Conservation (phyloP, 1,139 yeast species). For the Tardiomyces digboiensis region DNA sequence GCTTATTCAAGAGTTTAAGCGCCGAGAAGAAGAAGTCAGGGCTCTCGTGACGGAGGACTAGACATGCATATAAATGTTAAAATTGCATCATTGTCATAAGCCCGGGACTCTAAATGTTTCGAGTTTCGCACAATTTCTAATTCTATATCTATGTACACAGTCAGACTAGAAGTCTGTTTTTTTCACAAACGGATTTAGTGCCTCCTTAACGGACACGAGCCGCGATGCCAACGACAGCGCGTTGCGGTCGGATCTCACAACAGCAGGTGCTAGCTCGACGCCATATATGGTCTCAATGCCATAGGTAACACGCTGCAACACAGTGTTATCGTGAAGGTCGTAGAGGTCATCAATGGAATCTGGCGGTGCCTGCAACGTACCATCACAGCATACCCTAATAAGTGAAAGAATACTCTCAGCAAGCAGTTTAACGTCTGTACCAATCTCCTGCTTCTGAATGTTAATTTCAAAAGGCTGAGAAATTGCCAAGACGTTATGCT, state of each 20-base stretch:
- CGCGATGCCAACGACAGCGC: constrained; percentile 21
- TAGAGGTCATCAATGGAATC: constrained; percentile 16
- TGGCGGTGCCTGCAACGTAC: constrained; percentile 14
- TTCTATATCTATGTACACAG: constrained; percentile 3
- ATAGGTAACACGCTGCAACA: constrained; percentile 21
- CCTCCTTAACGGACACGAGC: constrained; percentile 16
- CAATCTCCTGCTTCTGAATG: constrained; percentile 31
- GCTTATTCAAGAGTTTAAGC: constrained; percentile 12
- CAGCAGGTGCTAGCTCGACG: constrained; percentile 26
- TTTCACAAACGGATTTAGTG: constrained; percentile 19
- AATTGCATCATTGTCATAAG: neutral
- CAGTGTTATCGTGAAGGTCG: constrained; percentile 17
- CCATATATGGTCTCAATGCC: constrained; percentile 23
- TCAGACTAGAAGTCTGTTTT: constrained; percentile 1
- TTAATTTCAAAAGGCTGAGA: constrained; percentile 66
- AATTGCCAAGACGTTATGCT: constrained; percentile 61
- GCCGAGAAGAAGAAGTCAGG: neutral
- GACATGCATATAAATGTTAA: no score
- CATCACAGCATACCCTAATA: constrained; percentile 16
- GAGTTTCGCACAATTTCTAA: neutral
- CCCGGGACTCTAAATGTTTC: neutral
- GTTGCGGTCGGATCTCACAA: constrained; percentile 21
- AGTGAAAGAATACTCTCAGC: constrained; percentile 17
- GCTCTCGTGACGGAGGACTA: neutral
- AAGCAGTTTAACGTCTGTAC: constrained; percentile 24